Base-by-base conservation (phyloP, 257 asterid genomes). In the Leonotis leonurus region DNA sequence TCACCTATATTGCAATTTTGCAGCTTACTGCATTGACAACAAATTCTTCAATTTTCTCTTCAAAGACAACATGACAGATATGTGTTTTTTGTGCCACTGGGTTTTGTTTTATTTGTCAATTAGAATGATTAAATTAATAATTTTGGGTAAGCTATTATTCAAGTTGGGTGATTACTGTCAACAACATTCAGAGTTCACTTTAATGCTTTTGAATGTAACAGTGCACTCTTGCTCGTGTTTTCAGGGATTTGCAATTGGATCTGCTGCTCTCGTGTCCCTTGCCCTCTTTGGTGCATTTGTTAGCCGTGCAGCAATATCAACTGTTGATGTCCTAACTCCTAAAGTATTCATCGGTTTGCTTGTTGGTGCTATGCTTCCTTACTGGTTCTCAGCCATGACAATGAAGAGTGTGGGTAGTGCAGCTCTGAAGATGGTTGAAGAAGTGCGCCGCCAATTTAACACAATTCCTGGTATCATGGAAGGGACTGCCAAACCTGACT, bases 331-430 rank as follows among this genome's bases (percentile, higher is more conserved):
- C 49, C 68, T 80, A 30, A 60, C 83, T 48, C 83, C 86, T 6
- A 80, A 80, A 68, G 83, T 77, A 0, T 77, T 80, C 79, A 77
- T 80, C 3, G 86, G 86, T 3, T 63, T 80, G 77, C 20, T 77
- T 39, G 86, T 77, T 17, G 86, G 86, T 2, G 86, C 83, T 27
- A 80, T 80, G 86, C 86, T 80, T 72, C 86, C 83, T 1, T 80
- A 80, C 61, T 80, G 86, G 86, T 80, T 80, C 81, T 77, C 83
- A 11, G 86, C 86, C 70, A 77, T 80, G 86, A 80, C 86, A 55
- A 77, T 80, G 83, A 80, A 77, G 73, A 77, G 83, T 55, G 86
- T 80, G 22, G 83, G 83, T 0, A 80, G 67, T 22, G 86, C 83
- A 10, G 83, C 86, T 48, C 67, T 80, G 29, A 66, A 69, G 64